Evolutionary conservation across 2,329 filamentous ascomycete genomes (phyloP), one percentile per base, ranked within the genome.

Genomic region (Mycosphaerella arachidis): DNA sequence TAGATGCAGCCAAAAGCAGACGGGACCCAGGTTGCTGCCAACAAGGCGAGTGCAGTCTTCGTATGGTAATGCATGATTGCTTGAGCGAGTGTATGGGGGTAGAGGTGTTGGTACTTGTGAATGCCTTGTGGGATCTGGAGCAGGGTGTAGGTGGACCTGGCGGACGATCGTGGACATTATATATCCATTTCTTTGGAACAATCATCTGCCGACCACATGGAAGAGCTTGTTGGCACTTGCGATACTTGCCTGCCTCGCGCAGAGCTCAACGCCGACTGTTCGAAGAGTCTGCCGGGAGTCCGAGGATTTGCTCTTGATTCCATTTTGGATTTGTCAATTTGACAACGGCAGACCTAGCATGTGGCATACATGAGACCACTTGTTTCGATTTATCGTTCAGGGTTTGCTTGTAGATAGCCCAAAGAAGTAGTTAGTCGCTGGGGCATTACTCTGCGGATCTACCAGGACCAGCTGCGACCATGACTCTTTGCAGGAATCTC

Each of bases 1-100:
- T 53, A 53, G 56, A 63, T 48, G 58, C 61, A 63, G 48, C 53
- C 61, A 1, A 55, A 31, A 1, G 56, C 48, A 20, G 58, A 59
- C 10, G 58, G 61, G 10, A 61, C 40, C n/a, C 46, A 57, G 7
- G 56, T 20, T 33, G 61, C 37, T 27, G 46, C 46, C 33, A 58
- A 37, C 20, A 61, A 35, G 52, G 52, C 52, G 18, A 54, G 4
- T 13, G 16, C 24, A 9, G 52, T 54, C 52, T 54, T 54, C 12
- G 52, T 29, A 1, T 7, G 18, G 50, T 37, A 37, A 7, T 53
- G 31, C 50, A 33, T 56, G 55, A 35, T 51, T 20, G 10, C 18
- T 27, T 50, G 46, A 50, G 46, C 46, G 46, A 50, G 29, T 27
- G 46, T 27, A 16, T 4, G n/a, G 18, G 40, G 10, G 4, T 16